Percentiles rank a stretch among this genome's conserved stretches.
phyloP scores from a whole-genome alignment of 1,284 basidiomycete species.

The Porodaedalea pini region DNA sequence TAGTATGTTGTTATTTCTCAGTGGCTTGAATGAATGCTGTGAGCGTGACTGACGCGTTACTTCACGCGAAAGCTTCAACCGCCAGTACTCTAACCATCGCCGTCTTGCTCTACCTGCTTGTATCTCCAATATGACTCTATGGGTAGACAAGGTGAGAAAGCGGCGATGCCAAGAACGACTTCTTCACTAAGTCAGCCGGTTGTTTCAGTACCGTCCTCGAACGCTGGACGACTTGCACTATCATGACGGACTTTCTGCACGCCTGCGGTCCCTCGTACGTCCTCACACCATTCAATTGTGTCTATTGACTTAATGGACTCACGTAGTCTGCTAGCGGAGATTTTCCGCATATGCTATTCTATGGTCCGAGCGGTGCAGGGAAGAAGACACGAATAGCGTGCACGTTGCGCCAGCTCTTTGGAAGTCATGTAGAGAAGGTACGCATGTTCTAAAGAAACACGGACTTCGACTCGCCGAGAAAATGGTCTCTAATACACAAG shows the following conservation, averaged over 20 bases:
- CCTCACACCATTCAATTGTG: not conserved
- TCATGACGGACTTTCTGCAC: conserved; percentile 76
- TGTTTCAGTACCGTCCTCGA: conserved; percentile 76
- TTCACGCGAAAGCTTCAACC: not conserved
- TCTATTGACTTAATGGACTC: not conserved
- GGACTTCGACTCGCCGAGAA: no score
- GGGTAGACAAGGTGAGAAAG: conserved; percentile 74
- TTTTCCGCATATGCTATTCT: conserved; percentile 98
- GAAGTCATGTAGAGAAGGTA: conserved; percentile 90
- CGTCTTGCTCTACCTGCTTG: not conserved
- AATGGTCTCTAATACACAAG: no score
- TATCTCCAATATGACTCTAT: conserved; percentile 66
- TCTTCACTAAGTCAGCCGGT: not conserved
- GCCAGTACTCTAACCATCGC: not conserved
- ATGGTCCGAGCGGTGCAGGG: conserved; percentile 94
- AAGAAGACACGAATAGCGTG: conserved; percentile 97
- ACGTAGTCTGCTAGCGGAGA: conserved; percentile 80
- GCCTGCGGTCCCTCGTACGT: conserved; percentile 77
- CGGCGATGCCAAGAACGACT: no score
- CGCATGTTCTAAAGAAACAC: conserved; percentile 19
- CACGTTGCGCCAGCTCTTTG: conserved; percentile 87
- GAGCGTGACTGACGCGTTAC: conserved; percentile 8
- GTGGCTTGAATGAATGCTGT: not conserved
- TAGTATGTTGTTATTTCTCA: no score
- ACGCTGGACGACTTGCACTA: conserved; percentile 87